Conservation (phyloP, 2,329 filamentous ascomycete species). For the Apiospora arundinis region DNA sequence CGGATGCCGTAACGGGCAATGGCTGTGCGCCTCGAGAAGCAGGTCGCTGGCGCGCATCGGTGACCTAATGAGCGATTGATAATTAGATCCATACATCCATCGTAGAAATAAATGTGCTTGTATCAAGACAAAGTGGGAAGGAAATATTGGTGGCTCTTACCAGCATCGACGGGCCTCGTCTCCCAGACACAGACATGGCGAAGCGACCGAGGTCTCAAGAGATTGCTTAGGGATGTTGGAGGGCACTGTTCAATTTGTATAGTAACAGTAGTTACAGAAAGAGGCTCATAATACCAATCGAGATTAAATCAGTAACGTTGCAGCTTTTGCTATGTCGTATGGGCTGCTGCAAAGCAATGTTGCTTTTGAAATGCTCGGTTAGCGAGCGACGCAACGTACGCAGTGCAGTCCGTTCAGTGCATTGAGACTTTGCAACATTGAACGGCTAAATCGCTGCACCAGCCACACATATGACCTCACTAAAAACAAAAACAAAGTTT, state of each 20-base stretch:
- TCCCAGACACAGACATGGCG: conserved; percentile 20
- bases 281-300: neutral
- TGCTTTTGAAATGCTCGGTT: neutral
- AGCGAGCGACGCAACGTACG: conserved; percentile 10
- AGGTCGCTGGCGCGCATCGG: conserved; percentile 26
- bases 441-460: conserved; percentile 19
- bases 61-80: conserved; percentile 22
- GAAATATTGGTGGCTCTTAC: conserved; percentile 16
- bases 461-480: conserved; percentile 24
- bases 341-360: conserved; percentile 12
- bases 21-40: conserved; percentile 22
- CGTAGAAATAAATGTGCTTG: neutral
- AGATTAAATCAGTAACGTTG: neutral
- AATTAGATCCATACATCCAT: neutral
- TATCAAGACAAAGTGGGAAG: neutral
- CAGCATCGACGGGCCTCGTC: conserved; percentile 28
- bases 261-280: neutral
- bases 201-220: neutral
- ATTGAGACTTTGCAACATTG: conserved; percentile 1
- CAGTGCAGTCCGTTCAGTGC: conserved; percentile 14
- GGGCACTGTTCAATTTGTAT: neutral
- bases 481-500: neutral
- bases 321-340: conserved; percentile 6
- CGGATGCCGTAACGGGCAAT: conserved; percentile 23
- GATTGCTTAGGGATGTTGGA: neutral